Percentiles rank a stretch among this genome's conserved stretches.
Conservation (phyloP, 306 rosid species). For the Mimosa pudica region DNA sequence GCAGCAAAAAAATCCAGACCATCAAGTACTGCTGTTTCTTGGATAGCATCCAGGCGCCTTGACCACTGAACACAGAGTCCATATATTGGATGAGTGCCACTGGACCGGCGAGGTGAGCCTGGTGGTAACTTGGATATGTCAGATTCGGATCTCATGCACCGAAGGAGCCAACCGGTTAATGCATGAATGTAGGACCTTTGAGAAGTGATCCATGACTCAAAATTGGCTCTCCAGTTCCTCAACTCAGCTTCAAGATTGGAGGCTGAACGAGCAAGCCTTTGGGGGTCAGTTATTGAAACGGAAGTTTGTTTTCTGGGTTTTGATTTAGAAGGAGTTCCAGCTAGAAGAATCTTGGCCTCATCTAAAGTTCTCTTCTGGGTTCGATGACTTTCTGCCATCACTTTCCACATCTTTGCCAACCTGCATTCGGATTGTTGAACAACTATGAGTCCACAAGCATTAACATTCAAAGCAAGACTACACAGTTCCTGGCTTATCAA, state of each 20-base stretch:
- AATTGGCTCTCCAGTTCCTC: constrained; percentile 83
- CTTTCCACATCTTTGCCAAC: constrained; percentile 94
- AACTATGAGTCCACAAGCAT: constrained; percentile 12
- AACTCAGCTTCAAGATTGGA: constrained; percentile 77
- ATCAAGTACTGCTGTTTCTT: constrained; percentile 66
- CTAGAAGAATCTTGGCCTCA: constrained; percentile 82
- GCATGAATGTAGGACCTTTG: constrained; percentile 87
- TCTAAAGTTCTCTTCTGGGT: constrained; percentile 77
- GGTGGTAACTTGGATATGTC: constrained; percentile 53
- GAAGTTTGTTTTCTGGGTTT: constrained; percentile 54
- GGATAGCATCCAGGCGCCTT: constrained; percentile 58
- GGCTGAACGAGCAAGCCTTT: constrained; percentile 66
- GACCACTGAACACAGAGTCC: constrained; percentile 93
- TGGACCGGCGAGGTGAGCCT: constrained; percentile 65
- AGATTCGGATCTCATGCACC: constrained; percentile 67
- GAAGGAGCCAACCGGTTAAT: constrained; percentile 80
- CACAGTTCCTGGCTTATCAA: background rate
- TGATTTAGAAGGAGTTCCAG: constrained; percentile 56
- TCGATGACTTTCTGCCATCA: constrained; percentile 88
- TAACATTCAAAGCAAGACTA: background rate
- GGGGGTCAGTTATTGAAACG: constrained; percentile 54
- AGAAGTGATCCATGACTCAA: constrained; percentile 82
- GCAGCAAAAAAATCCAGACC: constrained; percentile 85
- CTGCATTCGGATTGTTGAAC: constrained; percentile 44
- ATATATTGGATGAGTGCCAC: constrained; percentile 66